A percentile compares a stretch with the other conserved stretches of the same genome.
phyloP scores from a whole-genome alignment of 208 protist species.

The Trypanosoma cruzi region DNA sequence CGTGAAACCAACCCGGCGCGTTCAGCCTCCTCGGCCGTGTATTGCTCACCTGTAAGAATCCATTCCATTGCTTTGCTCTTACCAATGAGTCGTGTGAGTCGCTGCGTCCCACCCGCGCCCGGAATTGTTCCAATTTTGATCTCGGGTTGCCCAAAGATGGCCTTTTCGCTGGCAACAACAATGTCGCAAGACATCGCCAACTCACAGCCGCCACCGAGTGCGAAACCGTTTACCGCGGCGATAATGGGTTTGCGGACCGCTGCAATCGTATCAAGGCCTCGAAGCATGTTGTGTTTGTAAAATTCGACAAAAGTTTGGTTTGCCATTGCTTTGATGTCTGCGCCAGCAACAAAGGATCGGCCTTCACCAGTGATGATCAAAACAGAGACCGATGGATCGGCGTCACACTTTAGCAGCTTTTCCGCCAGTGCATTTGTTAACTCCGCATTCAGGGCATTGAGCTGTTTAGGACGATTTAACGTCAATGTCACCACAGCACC shows the following conservation, averaged over 20 bases:
- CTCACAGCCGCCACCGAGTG: constrained; percentile 93
- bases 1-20: constrained; percentile 86
- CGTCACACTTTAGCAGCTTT: constrained; percentile 79
- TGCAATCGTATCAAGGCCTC: constrained; percentile 54
- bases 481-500: constrained; percentile 86
- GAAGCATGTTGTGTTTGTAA: constrained; percentile 76
- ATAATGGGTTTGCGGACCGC: constrained; percentile 86
- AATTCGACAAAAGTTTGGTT: constrained; percentile 71
- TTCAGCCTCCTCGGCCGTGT: constrained; percentile 81
- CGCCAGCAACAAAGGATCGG: constrained; percentile 96
- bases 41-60: constrained; percentile 85
- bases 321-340: constrained; percentile 97
- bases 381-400: constrained; percentile 71
- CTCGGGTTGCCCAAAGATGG: constrained; percentile 93
- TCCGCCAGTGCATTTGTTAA: constrained; percentile 75
- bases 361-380: constrained; percentile 94
- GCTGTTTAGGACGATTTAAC: constrained; percentile 93
- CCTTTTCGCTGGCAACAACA: constrained; percentile 76
- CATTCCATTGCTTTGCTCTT: constrained; percentile 94
- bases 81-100: constrained; percentile 90
- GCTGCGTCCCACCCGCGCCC: constrained; percentile 93
- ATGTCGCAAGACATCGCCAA: constrained; percentile 94
- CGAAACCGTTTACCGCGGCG: constrained; percentile 89
- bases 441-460: constrained; percentile 93
- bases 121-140: constrained; percentile 94